Evolutionary conservation across 495 filamentous ascomycete species (phyloP).

Genomic region (Cercophora samala): DNA sequence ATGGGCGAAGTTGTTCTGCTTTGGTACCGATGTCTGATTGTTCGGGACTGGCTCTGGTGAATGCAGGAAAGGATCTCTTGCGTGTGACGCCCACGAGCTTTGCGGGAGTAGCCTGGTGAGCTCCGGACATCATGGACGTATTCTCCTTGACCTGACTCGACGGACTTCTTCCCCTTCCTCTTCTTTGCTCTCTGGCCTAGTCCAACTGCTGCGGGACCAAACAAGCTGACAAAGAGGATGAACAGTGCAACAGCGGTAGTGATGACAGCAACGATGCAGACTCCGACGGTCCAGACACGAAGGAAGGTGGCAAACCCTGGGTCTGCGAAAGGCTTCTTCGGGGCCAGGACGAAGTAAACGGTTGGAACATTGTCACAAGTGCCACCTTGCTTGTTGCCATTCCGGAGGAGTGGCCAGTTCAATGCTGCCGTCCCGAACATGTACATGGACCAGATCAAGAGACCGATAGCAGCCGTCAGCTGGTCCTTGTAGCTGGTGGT

Average conservation of each 20-base stretch:
- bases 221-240: slow-evolving; percentile 22
- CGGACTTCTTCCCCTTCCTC: slow-evolving; percentile 14
- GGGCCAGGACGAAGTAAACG: slow-evolving; percentile 32
- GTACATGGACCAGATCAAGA: slow-evolving; percentile 30
- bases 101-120: slow-evolving; percentile 22
- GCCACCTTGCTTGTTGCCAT: slow-evolving; percentile 28
- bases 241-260: slow-evolving; percentile 29
- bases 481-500: slow-evolving; percentile 32
- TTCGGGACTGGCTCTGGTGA: slow-evolving; percentile 24
- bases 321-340: slow-evolving; percentile 31
- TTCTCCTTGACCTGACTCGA: slow-evolving; percentile 17
- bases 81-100: slow-evolving; percentile 24
- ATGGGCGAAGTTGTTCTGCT: slow-evolving; percentile 19
- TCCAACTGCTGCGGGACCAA: slow-evolving; percentile 22
- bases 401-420: slow-evolving; percentile 30
- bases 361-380: slow-evolving; percentile 30
- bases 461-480: slow-evolving; percentile 27
- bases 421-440: slow-evolving; percentile 32
- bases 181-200: not conserved
- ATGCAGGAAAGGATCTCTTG: slow-evolving; percentile 30
- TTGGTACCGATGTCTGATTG: slow-evolving; percentile 24
- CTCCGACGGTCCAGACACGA: slow-evolving; percentile 31
- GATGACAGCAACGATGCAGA: slow-evolving; percentile 30
- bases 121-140: slow-evolving; percentile 17
- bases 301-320: slow-evolving; percentile 26